phyloP scores from a whole-genome alignment of 352 stramenopile genomes.

The Pythium sp. region DNA sequence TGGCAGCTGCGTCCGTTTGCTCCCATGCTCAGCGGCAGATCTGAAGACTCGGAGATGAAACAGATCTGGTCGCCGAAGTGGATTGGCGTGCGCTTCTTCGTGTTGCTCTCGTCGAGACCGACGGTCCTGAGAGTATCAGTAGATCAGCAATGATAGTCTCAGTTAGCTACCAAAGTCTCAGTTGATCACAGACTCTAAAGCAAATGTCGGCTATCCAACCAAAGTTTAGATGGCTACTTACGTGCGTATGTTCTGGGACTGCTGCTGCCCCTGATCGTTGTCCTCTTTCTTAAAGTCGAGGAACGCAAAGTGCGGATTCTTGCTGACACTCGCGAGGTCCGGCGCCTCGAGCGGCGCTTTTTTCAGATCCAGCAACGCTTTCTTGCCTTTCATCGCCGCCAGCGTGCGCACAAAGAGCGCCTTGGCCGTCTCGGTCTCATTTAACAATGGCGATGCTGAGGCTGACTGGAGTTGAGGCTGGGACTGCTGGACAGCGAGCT shows the following conservation, averaged over 20 bases:
- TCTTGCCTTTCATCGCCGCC: slow-evolving; percentile 26
- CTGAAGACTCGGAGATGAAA: slow-evolving; percentile 39
- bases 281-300: slow-evolving; percentile 41
- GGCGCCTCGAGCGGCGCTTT: slow-evolving; percentile 3
- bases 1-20: slow-evolving; percentile 35
- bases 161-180: neutral
- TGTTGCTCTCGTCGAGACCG: slow-evolving; percentile 42
- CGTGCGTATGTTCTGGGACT: slow-evolving; percentile 5
- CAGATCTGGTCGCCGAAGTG: slow-evolving; percentile 65
- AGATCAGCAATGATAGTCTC: neutral
- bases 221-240: slow-evolving; percentile 22
- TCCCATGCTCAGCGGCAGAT: slow-evolving; percentile 50
- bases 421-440: slow-evolving; percentile 16
- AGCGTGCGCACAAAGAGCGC: slow-evolving; percentile 29
- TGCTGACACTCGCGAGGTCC: slow-evolving; percentile 18
- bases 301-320: slow-evolving; percentile 65
- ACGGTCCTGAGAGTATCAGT: slow-evolving; percentile 19
- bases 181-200: no score
- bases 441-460: neutral
- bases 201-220: neutral
- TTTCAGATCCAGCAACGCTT: slow-evolving; percentile 26
- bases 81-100: slow-evolving; percentile 40
- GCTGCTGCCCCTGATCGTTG: neutral
- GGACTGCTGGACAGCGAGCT: slow-evolving; percentile 29
- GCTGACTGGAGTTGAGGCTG: slow-evolving; percentile 7